Evolutionary conservation across 2,329 filamentous ascomycete genomes (phyloP).

Genomic region (Aureobasidium sp.): DNA sequence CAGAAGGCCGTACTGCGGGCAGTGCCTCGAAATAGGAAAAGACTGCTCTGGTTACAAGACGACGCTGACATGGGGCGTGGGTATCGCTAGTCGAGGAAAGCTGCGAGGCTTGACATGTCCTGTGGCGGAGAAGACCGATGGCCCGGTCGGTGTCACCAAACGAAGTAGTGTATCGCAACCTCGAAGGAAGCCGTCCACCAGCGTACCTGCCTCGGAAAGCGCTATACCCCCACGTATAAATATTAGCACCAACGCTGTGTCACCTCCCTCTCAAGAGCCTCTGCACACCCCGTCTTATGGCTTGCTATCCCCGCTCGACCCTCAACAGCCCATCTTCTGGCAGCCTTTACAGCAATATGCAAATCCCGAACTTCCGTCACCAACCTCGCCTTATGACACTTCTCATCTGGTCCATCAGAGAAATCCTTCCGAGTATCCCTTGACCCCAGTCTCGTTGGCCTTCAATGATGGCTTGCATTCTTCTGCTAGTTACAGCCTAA

Average conservation of each 20-base stretch:
- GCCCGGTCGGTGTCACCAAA: constrained; percentile 24
- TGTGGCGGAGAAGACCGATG: constrained; percentile 41
- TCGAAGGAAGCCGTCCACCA: constrained; percentile 24
- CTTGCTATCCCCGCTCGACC: constrained; percentile 2
- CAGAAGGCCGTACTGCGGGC: constrained; percentile 86
- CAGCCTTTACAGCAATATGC: background rate
- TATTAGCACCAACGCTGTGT: background rate
- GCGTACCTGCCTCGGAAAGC: background rate
- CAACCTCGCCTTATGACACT: background rate
- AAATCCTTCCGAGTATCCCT: background rate
- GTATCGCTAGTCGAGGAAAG: constrained; percentile 91
- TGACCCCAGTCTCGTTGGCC: background rate
- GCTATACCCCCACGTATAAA: background rate
- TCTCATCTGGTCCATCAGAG: background rate
- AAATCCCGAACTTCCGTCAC: background rate
- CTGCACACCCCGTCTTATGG: background rate
- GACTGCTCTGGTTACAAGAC: constrained; percentile 97
- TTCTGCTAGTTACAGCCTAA: background rate
- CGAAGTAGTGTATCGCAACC: constrained; percentile 18
- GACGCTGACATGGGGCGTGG: constrained; percentile 91
- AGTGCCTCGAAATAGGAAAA: constrained; percentile 83
- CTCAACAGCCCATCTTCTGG: constrained; percentile 7
- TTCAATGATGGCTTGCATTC: constrained; percentile 1
- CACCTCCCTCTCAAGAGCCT: background rate
- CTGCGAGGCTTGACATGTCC: constrained; percentile 78